Evolutionary conservation across 768 basidiomycete genomes (phyloP).

Genomic region (Lentinula lateritia): DNA sequence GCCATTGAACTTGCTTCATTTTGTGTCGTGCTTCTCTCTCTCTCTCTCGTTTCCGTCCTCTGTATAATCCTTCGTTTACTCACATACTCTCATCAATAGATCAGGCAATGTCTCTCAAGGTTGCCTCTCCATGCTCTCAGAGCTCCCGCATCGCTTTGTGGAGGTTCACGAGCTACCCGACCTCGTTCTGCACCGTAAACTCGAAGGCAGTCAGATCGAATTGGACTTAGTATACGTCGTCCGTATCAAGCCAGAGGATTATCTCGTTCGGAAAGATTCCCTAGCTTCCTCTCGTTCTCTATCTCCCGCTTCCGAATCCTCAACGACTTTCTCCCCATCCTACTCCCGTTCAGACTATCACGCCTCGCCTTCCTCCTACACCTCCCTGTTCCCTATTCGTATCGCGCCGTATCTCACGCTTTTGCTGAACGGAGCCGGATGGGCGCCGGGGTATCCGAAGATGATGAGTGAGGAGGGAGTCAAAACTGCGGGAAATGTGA

Average conservation of each 20-base stretch:
- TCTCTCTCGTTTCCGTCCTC: too few relatives aligned
- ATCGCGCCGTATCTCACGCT: constrained; percentile 83
- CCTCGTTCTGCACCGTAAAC: constrained; percentile 51
- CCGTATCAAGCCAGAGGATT: constrained; percentile 64
- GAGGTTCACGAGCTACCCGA: constrained; percentile 48
- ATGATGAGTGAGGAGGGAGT: constrained; percentile 58
- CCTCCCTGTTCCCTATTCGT: constrained; percentile 66
- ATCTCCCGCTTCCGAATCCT: not conserved
- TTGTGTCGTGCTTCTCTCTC: not conserved
- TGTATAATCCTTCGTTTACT: not conserved
- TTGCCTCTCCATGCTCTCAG: constrained; percentile 61
- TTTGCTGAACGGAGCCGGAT: constrained; percentile 83
- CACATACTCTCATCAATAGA: constrained; percentile 27
- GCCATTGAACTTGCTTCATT: not conserved
- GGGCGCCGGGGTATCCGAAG: constrained; percentile 74
- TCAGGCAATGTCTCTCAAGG: constrained; percentile 82
- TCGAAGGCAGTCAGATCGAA: not conserved
- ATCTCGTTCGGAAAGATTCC: constrained; percentile 50
- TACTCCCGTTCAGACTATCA: constrained; percentile 75
- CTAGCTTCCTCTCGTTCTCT: constrained; percentile 21
- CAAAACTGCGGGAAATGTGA: constrained; percentile 1
- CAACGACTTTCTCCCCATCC: not conserved
- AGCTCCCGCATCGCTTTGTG: constrained; percentile 63
- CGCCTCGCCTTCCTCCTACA: constrained; percentile 56
- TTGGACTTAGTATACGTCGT: constrained; percentile 32